Evolutionary conservation across 1,139 yeast genomes (phyloP).

Genomic region (Debaryomyces sp.): DNA sequence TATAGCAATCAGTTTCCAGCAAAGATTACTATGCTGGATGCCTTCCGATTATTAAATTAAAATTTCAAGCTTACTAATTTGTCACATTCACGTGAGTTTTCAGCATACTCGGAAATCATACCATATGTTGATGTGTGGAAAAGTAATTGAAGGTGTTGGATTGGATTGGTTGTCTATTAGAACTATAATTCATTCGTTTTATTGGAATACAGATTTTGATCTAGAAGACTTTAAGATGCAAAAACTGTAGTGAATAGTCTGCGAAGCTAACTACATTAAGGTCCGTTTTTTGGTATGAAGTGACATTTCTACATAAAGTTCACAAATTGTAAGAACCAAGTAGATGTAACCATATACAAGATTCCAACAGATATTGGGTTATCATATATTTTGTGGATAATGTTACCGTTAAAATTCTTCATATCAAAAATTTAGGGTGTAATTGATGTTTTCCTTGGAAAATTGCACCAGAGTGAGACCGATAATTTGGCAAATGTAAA

Average conservation of each 20-base stretch:
- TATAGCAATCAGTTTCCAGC: neutral
- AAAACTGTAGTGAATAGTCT: neutral
- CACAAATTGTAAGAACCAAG: slow-evolving; percentile 44
- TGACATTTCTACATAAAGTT: slow-evolving; percentile 20
- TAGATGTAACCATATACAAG: slow-evolving; percentile 39
- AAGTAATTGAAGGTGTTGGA: no score
- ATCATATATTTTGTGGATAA: slow-evolving; percentile 28
- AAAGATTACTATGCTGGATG: neutral
- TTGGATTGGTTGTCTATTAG: no score
- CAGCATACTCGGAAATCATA: neutral
- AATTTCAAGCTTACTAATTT: slow-evolving; percentile 6
- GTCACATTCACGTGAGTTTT: slow-evolving; percentile 8
- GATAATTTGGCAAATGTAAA: slow-evolving; percentile 21
- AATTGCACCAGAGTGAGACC: slow-evolving; percentile 23
- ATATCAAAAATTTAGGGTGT: slow-evolving; percentile 38
- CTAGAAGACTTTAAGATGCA: no score
- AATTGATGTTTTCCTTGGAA: slow-evolving; percentile 38
- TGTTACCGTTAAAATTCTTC: slow-evolving; percentile 21
- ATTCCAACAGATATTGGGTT: slow-evolving; percentile 21
- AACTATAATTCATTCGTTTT: no score
- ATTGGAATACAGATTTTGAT: no score
- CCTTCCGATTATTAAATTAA: neutral
- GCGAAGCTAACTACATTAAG: neutral
- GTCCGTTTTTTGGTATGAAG: neutral
- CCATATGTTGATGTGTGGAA: neutral